These are phyloP conservation scores for Leptosphaerulina australis DNA, from an alignment of 2,329 filamentous ascomycete genomes.

Conservation along the genomic window DNA sequence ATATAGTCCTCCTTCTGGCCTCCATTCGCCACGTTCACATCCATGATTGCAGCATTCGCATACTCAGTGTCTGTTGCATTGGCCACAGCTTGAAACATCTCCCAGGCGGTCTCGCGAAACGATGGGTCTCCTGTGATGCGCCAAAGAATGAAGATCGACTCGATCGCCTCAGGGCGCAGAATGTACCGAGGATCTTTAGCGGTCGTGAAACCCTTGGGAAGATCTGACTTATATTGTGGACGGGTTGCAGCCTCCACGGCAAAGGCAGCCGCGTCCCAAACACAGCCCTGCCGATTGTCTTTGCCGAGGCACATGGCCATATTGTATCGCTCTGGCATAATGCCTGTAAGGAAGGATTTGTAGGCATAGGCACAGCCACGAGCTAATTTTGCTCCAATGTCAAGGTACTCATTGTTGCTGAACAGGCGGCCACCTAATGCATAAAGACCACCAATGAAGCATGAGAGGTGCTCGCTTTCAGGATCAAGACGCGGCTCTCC, in stretches of 20 bases:
- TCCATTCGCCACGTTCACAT: constrained; percentile 45
- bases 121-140: constrained; percentile 60
- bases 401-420: constrained; percentile 57
- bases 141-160: constrained; percentile 64
- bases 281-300: constrained; percentile 46
- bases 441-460: constrained; percentile 66
- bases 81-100: constrained; percentile 53
- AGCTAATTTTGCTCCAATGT: constrained; percentile 61
- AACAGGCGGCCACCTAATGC: constrained; percentile 63
- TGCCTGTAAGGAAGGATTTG: constrained; percentile 59
- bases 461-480: constrained; percentile 63
- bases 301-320: constrained; percentile 56
- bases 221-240: constrained; percentile 32
- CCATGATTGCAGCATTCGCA: constrained; percentile 52
- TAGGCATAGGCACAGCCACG: constrained; percentile 67
- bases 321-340: constrained; percentile 65
- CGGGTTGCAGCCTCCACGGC: constrained; percentile 41
- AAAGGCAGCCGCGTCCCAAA: constrained; percentile 60
- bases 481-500: constrained; percentile 45
- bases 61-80: constrained; percentile 49
- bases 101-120: constrained; percentile 52
- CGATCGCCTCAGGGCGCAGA: constrained; percentile 61
- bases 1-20: constrained; percentile 50
- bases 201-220: constrained; percentile 51
- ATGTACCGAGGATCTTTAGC: constrained; percentile 53